Base-by-base conservation (phyloP, 108 stramenopile genomes). In the Cyclotella kingstonii region DNA sequence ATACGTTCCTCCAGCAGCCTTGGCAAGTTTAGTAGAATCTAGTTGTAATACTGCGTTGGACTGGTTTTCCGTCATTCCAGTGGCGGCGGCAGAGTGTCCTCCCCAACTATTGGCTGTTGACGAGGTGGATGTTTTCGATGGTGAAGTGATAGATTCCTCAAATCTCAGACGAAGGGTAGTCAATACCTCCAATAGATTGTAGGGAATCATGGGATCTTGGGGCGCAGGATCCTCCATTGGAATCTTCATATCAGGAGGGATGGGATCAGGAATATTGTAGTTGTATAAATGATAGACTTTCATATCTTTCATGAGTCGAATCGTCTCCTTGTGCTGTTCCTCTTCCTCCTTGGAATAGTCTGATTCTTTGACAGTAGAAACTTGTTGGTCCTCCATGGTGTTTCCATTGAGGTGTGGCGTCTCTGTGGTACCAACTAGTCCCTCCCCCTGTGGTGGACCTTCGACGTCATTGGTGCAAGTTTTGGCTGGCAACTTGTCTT, bases 1-100 rank as follows among this genome's bases (percentile, higher is more conserved):
- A 52, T 89, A 86, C 0, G 62, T 57, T 9, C 74, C 84, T 14
- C 78, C 84, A 11, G 68, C 85, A 11, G 81, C 81, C 9, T 70
- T 70, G 4, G 81, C 81, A 6, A 29, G 39, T 64, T 41, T 63
- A 63, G 60, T 73, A 53, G 29, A 73, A 19, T 59, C 68, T 35
- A 31, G 52, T 19, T 31, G 21, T 34, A 47, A 52, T 18, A 42
- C 23, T 38, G 2, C 17, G 7, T 2, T 19, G 18, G 25, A 12
- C 30, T 30, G 15, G n/a, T 11, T 43, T 15, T 42, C 38, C 19
- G 9, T 56, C 38, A 12, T 29, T 52, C 68, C 68, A 21, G 45
- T 26, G 11, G 68, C 60, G n/a, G 44, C 73, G 15, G 62, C 68
- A 21, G 59, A 47, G 49, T 75, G 68, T 12, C 68, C 68, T 1